phyloP scores from a whole-genome alignment of 768 basidiomycete genomes.

The Naganishia onofrii region DNA sequence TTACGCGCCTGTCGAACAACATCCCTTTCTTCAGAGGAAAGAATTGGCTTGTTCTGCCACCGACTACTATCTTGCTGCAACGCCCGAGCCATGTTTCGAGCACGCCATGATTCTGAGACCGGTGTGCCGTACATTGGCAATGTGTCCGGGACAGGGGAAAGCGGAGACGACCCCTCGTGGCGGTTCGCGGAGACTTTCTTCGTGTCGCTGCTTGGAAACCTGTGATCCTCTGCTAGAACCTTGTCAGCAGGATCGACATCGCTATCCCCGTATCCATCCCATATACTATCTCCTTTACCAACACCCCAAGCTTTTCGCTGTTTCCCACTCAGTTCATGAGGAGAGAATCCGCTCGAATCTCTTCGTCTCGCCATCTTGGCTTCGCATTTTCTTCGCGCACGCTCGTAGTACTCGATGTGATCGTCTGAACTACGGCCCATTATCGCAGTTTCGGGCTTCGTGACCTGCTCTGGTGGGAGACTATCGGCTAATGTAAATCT shows the following conservation, averaged over 20 bases:
- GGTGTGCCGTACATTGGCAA: not conserved
- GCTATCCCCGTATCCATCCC: conserved; percentile 8
- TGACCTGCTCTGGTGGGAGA: not conserved
- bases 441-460: not conserved
- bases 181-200: too few species aligned
- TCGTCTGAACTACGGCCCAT: too few species aligned
- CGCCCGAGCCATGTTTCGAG: conserved; percentile 25
- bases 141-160: not conserved
- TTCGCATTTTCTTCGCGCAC: conserved; percentile 6
- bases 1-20: not conserved
- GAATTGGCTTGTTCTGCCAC: not conserved
- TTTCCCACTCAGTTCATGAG: conserved; percentile 9
- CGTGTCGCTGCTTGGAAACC: not conserved
- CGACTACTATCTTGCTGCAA: conserved; percentile 10
- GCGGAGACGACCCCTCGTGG: not conserved
- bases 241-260: not conserved
- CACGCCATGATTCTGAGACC: conserved; percentile 25
- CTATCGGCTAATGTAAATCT: not conserved
- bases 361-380: conserved; percentile 22
- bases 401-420: not conserved
- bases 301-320: conserved; percentile 19
- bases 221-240: not conserved
- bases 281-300: conserved; percentile 6
- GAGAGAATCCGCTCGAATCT: not conserved
- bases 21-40: conserved; percentile 3